Evolutionary conservation across 2,329 filamentous ascomycete species (phyloP).

Genomic region (Knoxdaviesia capensis): DNA sequence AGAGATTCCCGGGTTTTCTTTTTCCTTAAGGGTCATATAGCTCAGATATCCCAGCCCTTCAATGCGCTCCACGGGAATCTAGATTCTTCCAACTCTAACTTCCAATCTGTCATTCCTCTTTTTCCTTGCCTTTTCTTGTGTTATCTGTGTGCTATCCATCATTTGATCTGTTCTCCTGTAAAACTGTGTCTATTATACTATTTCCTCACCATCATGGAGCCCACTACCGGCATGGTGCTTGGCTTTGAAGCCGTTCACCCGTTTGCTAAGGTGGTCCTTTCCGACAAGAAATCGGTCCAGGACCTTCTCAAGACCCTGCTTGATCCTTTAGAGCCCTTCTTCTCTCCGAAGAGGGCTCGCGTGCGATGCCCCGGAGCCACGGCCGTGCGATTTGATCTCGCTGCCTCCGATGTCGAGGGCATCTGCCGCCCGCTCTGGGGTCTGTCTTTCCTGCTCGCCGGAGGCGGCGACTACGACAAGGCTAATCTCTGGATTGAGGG

Average conservation of each 20-base stretch:
- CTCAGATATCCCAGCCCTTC: too few species aligned
- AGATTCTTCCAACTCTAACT: too few species aligned
- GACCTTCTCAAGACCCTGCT: constrained; percentile 41
- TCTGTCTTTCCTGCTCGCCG: constrained; percentile 47
- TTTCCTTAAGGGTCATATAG: too few species aligned
- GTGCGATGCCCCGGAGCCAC: constrained; percentile 49
- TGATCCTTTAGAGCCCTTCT: constrained; percentile 50
- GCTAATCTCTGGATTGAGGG: constrained; percentile 46
- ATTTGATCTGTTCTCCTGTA: too few species aligned
- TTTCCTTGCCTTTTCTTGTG: too few species aligned
- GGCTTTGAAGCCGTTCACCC: constrained; percentile 33
- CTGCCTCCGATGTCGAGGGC: constrained; percentile 58
- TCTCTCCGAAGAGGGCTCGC: constrained; percentile 44
- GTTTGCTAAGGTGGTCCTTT: constrained; percentile 29
- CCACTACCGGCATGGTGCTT: constrained; percentile 12
- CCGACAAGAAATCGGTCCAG: constrained; percentile 34
- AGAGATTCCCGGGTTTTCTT: too few species aligned
- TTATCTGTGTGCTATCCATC: too few species aligned
- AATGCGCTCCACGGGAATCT: too few species aligned
- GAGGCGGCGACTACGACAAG: constrained; percentile 42
- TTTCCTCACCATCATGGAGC: too few species aligned
- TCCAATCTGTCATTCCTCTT: too few species aligned
- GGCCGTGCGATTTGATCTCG: constrained; percentile 58
- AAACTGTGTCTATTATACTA: too few species aligned
- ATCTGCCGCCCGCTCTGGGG: constrained; percentile 61